A percentile compares a stretch with the other conserved stretches of the same genome.
Evolutionary conservation across 2,329 filamentous ascomycete genomes (phyloP).

Genomic region (Fusarium stilboides): DNA sequence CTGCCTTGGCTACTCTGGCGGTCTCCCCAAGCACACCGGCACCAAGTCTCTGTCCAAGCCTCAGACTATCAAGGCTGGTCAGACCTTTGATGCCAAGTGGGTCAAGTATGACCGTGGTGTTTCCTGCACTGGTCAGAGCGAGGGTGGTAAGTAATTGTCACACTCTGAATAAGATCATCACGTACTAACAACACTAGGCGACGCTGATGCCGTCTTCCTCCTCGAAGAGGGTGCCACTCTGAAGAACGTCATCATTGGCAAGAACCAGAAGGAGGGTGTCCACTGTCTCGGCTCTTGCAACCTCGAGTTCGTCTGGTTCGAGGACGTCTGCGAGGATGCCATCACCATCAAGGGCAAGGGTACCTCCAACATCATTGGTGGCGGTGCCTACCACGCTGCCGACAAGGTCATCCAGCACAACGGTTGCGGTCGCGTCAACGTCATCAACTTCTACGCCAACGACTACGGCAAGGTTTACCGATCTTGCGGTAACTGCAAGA

Average conservation of each 20-base stretch:
- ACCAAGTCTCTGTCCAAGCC: slow-evolving; percentile 48
- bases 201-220: slow-evolving; percentile 58
- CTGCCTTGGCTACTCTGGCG: slow-evolving; percentile 46
- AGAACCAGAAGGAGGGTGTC: slow-evolving; percentile 61
- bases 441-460: slow-evolving; percentile 59
- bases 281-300: slow-evolving; percentile 61
- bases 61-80: slow-evolving; percentile 50
- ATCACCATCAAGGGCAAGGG: slow-evolving; percentile 54
- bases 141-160: slow-evolving; percentile 55
- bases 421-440: slow-evolving; percentile 60
- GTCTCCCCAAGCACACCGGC: slow-evolving; percentile 47
- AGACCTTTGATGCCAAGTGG: slow-evolving; percentile 51
- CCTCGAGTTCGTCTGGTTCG: slow-evolving; percentile 64
- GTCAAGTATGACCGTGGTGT: slow-evolving; percentile 57
- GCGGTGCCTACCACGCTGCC: slow-evolving; percentile 60
- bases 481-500: slow-evolving; percentile 47
- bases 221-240: slow-evolving; percentile 59
- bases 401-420: slow-evolving; percentile 66
- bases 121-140: slow-evolving; percentile 59
- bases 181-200: slow-evolving; percentile 21
- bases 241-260: slow-evolving; percentile 62
- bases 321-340: slow-evolving; percentile 60
- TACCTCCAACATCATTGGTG: slow-evolving; percentile 58
- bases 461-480: slow-evolving; percentile 62
- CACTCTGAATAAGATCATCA: background rate